Evolutionary conservation across 208 protist genomes (phyloP).

Genomic region (Plasmodiophora brassicae): DNA sequence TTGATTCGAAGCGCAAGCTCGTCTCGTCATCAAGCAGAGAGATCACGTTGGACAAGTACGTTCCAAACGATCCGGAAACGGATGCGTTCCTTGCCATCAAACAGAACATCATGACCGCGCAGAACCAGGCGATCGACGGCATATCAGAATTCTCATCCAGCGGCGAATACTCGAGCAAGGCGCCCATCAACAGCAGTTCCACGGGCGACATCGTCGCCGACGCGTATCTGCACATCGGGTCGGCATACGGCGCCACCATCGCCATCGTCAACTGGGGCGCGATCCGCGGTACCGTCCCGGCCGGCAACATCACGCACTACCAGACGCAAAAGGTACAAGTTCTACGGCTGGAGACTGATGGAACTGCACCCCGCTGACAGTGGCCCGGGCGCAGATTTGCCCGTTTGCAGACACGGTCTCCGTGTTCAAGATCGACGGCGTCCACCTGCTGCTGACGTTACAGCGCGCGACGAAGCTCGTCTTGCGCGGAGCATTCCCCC

Average conservation of each 20-base stretch:
- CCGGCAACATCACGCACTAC: neutral
- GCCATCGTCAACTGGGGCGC: neutral
- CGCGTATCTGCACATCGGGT: neutral
- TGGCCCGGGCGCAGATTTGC: neutral
- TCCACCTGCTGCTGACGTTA: neutral
- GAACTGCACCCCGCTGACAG: neutral
- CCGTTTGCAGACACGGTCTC: neutral
- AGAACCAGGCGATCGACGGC: neutral
- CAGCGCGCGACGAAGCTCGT: neutral
- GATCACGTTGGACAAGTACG: neutral
- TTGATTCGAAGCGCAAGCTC: no score
- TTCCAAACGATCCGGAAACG: neutral
- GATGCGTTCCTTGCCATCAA: neutral
- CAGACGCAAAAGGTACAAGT: neutral
- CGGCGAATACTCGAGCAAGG: neutral
- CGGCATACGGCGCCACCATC: neutral
- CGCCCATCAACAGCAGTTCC: neutral
- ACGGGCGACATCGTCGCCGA: constrained; percentile 12
- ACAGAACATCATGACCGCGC: neutral
- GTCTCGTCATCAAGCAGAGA: neutral
- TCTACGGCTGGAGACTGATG: neutral
- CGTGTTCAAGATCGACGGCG: neutral
- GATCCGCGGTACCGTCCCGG: neutral
- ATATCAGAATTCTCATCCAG: neutral
- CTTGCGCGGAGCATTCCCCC: neutral